Percentiles rank a stretch among this genome's conserved stretches.
Evolutionary conservation across 2,329 filamentous ascomycete genomes (phyloP).

Genomic region (Ambrosiella beaveri): DNA sequence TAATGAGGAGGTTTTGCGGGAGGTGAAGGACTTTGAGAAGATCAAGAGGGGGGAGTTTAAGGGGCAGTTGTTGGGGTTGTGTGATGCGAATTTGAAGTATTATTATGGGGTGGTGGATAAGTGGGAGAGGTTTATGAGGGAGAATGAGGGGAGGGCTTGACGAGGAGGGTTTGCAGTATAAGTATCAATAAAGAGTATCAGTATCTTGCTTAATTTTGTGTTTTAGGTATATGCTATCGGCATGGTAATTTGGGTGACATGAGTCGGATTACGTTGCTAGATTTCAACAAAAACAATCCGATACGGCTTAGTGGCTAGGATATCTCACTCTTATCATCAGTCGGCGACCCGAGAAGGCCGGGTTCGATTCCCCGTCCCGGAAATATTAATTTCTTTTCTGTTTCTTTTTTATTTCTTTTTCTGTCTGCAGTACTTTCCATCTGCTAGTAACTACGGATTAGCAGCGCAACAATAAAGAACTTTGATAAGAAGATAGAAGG

Average conservation of each 20-base stretch:
- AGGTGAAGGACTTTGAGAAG: constrained; percentile 84
- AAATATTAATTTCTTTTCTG: neutral
- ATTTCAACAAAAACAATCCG: neutral
- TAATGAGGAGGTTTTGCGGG: constrained; percentile 86
- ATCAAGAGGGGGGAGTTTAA: constrained; percentile 93
- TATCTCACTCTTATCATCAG: neutral
- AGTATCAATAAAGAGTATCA: neutral
- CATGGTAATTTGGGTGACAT: neutral
- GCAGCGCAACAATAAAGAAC: neutral
- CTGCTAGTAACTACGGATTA: neutral
- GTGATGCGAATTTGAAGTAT: constrained; percentile 73
- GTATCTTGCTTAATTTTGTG: neutral
- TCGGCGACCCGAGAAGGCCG: constrained; percentile 14
- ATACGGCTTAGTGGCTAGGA: constrained; percentile 3
- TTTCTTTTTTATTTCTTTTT: neutral
- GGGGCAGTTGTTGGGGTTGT: constrained; percentile 64
- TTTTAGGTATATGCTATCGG: neutral
- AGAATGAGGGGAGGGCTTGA: constrained; percentile 47
- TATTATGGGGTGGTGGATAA: constrained; percentile 63
- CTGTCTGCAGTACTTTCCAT: neutral
- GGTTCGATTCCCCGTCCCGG: constrained; percentile 16
- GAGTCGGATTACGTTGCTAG: neutral
- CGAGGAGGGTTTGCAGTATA: neutral
- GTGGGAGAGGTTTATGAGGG: constrained; percentile 79
- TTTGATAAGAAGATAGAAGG: neutral